These are phyloP conservation scores for Przewalskia tangutica DNA, from an alignment of 257 asterid genomes.

Conservation along the genomic window DNA sequence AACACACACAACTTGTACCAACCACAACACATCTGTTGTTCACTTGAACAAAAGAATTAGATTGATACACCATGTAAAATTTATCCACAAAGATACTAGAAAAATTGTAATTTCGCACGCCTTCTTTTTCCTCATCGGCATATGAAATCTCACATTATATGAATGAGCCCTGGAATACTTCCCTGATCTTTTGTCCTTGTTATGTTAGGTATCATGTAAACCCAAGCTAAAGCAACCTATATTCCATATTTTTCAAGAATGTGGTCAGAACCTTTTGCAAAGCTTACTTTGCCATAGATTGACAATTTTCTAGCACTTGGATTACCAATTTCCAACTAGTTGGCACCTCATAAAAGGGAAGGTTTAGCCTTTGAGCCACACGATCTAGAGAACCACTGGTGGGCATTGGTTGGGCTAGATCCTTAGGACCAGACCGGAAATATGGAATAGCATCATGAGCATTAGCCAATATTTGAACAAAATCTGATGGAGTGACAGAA, in stretches of 20 bases:
- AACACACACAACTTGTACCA: neutral
- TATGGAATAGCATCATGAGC: slow-evolving; percentile 60
- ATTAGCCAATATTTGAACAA: slow-evolving; percentile 92
- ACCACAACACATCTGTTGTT: neutral
- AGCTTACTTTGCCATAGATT: slow-evolving; percentile 94
- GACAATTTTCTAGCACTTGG: slow-evolving; percentile 76
- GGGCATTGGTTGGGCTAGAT: slow-evolving; percentile 91
- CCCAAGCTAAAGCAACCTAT: slow-evolving; percentile 94
- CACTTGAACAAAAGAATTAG: neutral
- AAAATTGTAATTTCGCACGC: neutral
- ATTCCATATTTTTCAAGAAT: slow-evolving; percentile 93
- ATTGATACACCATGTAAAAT: neutral
- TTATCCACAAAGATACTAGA: neutral
- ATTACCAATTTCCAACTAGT: slow-evolving; percentile 97
- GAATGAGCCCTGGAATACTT: slow-evolving; percentile 25
- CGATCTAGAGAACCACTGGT: slow-evolving; percentile 84
- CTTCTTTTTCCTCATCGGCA: slow-evolving; percentile 57
- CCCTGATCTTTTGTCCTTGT: slow-evolving; percentile 68
- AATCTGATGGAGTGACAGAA: slow-evolving; percentile 92
- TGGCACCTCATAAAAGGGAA: slow-evolving; percentile 88
- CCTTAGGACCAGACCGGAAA: slow-evolving; percentile 76
- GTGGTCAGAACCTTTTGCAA: slow-evolving; percentile 92
- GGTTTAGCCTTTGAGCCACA: slow-evolving; percentile 66
- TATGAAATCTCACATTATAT: slow-evolving; percentile 35
- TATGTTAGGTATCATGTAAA: slow-evolving; percentile 63